Conservation (phyloP, 2,329 filamentous ascomycete genomes). For the Pseudonectria foliicola region DNA sequence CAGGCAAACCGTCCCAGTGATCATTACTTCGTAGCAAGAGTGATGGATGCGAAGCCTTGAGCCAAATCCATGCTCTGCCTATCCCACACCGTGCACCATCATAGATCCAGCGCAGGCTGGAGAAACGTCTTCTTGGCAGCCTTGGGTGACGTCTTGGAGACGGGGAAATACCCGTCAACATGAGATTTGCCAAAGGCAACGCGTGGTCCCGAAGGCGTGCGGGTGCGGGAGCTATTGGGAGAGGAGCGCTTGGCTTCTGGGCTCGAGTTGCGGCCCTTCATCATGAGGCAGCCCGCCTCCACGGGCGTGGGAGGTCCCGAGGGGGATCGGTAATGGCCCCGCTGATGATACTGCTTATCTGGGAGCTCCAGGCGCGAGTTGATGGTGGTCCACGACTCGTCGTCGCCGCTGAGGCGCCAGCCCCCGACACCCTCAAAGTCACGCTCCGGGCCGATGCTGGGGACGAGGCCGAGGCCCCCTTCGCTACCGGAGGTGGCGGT, state of each 20-base stretch:
- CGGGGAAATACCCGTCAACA: conserved; percentile 37
- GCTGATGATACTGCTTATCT: conserved; percentile 29
- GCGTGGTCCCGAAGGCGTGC: conserved; percentile 39
- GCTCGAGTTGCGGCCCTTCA: conserved; percentile 33
- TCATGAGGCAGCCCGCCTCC: conserved; percentile 36
- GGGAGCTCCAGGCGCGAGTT: conserved; percentile 45
- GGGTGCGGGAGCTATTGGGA: conserved; percentile 41
- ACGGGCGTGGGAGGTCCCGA: conserved; percentile 34
- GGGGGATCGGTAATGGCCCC: conserved; percentile 37
- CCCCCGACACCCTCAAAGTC: conserved; percentile 56
- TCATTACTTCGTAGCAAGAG: conserved; percentile 15
- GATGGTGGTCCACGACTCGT: conserved; percentile 44
- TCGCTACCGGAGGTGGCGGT: conserved; percentile 29
- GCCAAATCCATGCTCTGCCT: no score
- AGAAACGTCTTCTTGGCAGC: conserved; percentile 21
- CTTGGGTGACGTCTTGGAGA: conserved; percentile 26
- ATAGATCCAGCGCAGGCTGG: conserved; percentile 14
- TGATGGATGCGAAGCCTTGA: background rate
- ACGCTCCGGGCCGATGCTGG: conserved; percentile 43
- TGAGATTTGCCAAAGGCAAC: conserved; percentile 22
- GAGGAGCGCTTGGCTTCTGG: conserved; percentile 25
- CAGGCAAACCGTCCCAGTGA: background rate
- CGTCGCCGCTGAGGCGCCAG: conserved; percentile 42
- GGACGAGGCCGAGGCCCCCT: conserved; percentile 33
- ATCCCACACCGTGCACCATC: no score